phyloP scores from a whole-genome alignment of 805 yeast genomes.

The Brettanomyces nanus region DNA sequence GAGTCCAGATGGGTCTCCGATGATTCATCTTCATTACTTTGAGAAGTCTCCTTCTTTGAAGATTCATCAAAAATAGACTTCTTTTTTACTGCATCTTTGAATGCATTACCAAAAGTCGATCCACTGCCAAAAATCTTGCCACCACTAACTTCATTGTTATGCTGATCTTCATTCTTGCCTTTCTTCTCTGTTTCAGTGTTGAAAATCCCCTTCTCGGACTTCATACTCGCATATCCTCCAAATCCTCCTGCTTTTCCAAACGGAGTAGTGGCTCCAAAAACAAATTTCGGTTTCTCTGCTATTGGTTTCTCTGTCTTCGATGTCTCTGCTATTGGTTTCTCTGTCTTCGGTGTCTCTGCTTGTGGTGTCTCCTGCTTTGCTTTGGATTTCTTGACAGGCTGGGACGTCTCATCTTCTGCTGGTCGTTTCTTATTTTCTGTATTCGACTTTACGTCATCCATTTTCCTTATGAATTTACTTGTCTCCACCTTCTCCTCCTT shows the following conservation, averaged over 20 bases:
- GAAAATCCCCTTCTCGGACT: conserved; percentile 4
- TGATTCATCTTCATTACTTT: conserved; percentile 22
- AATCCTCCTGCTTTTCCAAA: conserved; percentile 40
- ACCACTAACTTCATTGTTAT: conserved; percentile 7
- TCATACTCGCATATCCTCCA: conserved; percentile 22
- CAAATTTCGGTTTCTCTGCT: conserved; percentile 35
- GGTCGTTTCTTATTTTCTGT: neutral
- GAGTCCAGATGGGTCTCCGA: conserved; percentile 12
- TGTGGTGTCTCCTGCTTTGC: neutral
- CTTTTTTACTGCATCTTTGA: conserved; percentile 40
- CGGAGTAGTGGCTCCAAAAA: conserved; percentile 46
- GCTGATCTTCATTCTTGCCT: neutral
- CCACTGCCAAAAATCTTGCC: conserved; percentile 35
- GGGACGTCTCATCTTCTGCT: neutral
- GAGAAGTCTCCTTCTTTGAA: conserved; percentile 9
- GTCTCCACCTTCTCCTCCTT: conserved; percentile 1
- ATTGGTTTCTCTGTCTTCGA: conserved; percentile 1
- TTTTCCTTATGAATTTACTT: neutral
- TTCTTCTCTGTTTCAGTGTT: neutral
- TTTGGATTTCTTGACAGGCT: neutral
- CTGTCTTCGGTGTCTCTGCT: neutral
- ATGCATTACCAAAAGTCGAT: conserved; percentile 45
- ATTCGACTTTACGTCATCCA: neutral
- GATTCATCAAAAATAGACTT: conserved; percentile 49
- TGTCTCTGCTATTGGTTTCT: neutral